phyloP scores from a whole-genome alignment of 2,329 filamentous ascomycete genomes.

The Curvularia hawaiiensis region DNA sequence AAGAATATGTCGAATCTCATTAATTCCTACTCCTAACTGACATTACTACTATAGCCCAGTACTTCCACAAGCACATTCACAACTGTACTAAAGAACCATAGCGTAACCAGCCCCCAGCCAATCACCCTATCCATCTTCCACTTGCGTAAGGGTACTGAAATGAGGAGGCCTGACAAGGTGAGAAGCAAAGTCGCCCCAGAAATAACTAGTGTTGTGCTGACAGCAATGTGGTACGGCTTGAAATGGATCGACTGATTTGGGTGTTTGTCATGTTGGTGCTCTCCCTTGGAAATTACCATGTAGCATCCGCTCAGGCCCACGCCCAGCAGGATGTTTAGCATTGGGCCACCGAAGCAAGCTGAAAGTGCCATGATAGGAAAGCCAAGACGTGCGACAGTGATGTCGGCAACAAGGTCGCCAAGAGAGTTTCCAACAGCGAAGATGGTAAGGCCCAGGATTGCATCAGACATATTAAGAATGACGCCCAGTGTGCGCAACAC shows the following conservation, averaged over 20 bases:
- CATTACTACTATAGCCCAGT: conserved; percentile 43
- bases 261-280: conserved; percentile 69
- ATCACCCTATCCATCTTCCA: conserved; percentile 55
- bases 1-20: not conserved
- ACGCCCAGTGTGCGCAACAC: conserved; percentile 93
- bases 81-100: conserved; percentile 82
- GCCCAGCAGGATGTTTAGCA: conserved; percentile 95
- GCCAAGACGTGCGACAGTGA: conserved; percentile 89
- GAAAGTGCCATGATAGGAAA: conserved; percentile 96
- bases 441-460: conserved; percentile 90
- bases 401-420: conserved; percentile 91
- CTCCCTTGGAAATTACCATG: conserved; percentile 77
- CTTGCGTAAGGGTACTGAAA: conserved; percentile 68
- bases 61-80: conserved; percentile 83
- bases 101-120: conserved; percentile 75
- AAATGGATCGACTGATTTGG: conserved; percentile 69
- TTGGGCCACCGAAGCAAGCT: conserved; percentile 96
- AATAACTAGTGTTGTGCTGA: conserved; percentile 84
- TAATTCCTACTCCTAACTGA: conserved; percentile 22
- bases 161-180: conserved; percentile 77
- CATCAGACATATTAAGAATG: conserved; percentile 90
- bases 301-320: conserved; percentile 91
- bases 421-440: conserved; percentile 97
- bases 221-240: conserved; percentile 79
- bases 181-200: conserved; percentile 82